These are phyloP conservation scores for Diaporthe capsici DNA, from an alignment of 2,329 filamentous ascomycete species.

Conservation along the genomic window DNA sequence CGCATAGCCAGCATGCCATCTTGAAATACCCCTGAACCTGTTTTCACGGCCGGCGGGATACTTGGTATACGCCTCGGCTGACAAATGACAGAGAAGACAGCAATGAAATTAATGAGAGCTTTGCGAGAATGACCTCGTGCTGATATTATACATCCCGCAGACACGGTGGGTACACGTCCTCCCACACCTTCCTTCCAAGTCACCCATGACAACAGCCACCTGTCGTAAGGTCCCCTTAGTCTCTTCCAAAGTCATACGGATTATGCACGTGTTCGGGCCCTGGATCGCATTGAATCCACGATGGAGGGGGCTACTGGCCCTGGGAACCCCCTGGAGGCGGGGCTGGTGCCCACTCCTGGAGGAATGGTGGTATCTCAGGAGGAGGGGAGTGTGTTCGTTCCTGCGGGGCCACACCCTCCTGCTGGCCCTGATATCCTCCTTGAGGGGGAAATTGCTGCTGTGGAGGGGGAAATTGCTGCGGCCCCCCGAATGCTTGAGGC, in stretches of 20 bases:
- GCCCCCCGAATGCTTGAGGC: not conserved
- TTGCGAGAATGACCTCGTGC: not conserved
- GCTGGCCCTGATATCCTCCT: too few species aligned
- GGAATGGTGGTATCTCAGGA: too few species aligned
- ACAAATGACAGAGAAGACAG: not conserved
- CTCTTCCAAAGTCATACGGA: not conserved
- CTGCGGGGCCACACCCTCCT: too few species aligned
- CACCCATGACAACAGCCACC: not conserved
- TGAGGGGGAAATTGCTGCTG: too few species aligned
- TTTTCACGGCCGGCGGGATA: not conserved
- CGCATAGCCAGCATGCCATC: conserved; percentile 24
- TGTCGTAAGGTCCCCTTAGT: not conserved
- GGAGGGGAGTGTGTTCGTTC: too few species aligned
- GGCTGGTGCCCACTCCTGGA: too few species aligned
- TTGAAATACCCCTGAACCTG: conserved; percentile 30
- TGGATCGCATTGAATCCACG: not conserved
- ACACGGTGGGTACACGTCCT: not conserved
- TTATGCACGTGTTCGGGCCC: too few species aligned
- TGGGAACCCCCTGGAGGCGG: too few species aligned
- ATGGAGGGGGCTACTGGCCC: not conserved
- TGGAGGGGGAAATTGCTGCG: not conserved
- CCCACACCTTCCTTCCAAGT: not conserved
- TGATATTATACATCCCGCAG: conserved; percentile 9
- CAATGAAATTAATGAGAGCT: not conserved
- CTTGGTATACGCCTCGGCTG: not conserved